Base-by-base conservation (phyloP, 1,284 basidiomycete species). In the Malassezia arunalokei region DNA sequence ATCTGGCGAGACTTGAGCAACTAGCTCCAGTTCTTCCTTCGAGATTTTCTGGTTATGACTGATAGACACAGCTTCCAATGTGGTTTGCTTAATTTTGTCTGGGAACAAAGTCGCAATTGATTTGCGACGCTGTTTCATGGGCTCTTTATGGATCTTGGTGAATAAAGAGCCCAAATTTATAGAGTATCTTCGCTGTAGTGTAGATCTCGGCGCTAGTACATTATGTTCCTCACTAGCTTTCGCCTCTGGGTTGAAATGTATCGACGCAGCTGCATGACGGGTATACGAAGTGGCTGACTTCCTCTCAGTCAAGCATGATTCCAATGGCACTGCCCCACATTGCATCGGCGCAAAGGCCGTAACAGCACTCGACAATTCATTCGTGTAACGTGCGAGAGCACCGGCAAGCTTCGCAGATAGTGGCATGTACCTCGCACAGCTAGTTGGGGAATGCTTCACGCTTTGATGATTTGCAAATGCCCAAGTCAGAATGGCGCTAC, bases 321-420 rank as follows among this genome's bases (percentile, higher is more conserved):
- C 20, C 20, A 24, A 24, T 24, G 20, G 20, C 20, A 24, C 20
- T 24, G 20, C 20, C 20, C 20, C 20, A 24, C 20, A 24, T 24
- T 24, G 20, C 20, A 24, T 24, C 20, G 20, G 20, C 20, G 20
- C 20, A 24, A 24, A 24, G 4, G 20, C 20, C 20, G 20, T 24
- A 24, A 24, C 20, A 2, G 20, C 20, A 24, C 20, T 24, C 20
- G 20, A 24, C 20, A 24, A 4, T 24, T 24, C 20, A 24, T 24
- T 24, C n/a, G 33, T 15, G n/a, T 35, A 35, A 15, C 33, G 33
- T 11, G 33, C 33, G 9, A 35, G n/a, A 11, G 33, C 11, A 2
- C n/a, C 47, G 27, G 53, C 53, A 15, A 55, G 53, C 47, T 50
- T 55, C 12, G 53, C 32, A 15, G 48, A 55, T 9, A 55, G 43